Percentiles rank a stretch among this genome's conserved stretches.
Evolutionary conservation across 1,284 basidiomycete genomes (phyloP).

Genomic region (Sanghuangporus sanghuang): DNA sequence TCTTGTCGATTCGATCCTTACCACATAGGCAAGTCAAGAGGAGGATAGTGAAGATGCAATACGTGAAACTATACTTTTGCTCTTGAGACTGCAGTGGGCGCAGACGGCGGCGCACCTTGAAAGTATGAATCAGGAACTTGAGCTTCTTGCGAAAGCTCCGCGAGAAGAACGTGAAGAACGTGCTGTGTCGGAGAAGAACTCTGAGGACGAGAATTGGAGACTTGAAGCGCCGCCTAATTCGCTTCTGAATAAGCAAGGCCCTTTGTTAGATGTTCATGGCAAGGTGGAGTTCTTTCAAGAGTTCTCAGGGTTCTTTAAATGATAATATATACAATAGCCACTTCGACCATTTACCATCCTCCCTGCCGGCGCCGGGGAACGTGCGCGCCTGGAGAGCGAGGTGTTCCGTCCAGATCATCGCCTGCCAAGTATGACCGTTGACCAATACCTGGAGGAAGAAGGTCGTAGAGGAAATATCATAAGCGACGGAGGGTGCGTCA

Average conservation of each 20-base stretch:
- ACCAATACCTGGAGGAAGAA: slow-evolving; percentile 92
- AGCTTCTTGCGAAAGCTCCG: slow-evolving; percentile 63
- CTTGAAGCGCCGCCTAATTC: slow-evolving; percentile 51
- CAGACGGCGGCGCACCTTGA: slow-evolving; percentile 67
- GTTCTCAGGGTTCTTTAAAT: neutral
- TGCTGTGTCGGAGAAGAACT: slow-evolving; percentile 24
- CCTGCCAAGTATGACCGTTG: slow-evolving; percentile 93
- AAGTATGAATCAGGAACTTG: slow-evolving; percentile 69
- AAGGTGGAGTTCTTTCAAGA: slow-evolving; percentile 44
- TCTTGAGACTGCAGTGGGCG: slow-evolving; percentile 71
- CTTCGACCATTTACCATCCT: slow-evolving; percentile 88
- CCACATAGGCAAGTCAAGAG: slow-evolving; percentile 36
- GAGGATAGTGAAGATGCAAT: slow-evolving; percentile 58
- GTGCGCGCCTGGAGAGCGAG: slow-evolving; percentile 66
- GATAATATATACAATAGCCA: slow-evolving; percentile 41
- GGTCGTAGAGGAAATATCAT: slow-evolving; percentile 82
- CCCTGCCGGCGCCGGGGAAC: slow-evolving; percentile 62
- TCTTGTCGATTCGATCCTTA: slow-evolving; percentile 58
- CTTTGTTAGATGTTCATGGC: slow-evolving; percentile 70
- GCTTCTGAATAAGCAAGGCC: slow-evolving; percentile 46
- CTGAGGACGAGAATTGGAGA: slow-evolving; percentile 63
- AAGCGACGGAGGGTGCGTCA: slow-evolving; percentile 75
- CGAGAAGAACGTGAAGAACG: slow-evolving; percentile 31
- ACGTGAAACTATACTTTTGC: slow-evolving; percentile 61
- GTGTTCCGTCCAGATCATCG: slow-evolving; percentile 88